These are phyloP conservation scores for Medicago arabica DNA, from an alignment of 306 rosid species.

Conservation along the genomic window DNA sequence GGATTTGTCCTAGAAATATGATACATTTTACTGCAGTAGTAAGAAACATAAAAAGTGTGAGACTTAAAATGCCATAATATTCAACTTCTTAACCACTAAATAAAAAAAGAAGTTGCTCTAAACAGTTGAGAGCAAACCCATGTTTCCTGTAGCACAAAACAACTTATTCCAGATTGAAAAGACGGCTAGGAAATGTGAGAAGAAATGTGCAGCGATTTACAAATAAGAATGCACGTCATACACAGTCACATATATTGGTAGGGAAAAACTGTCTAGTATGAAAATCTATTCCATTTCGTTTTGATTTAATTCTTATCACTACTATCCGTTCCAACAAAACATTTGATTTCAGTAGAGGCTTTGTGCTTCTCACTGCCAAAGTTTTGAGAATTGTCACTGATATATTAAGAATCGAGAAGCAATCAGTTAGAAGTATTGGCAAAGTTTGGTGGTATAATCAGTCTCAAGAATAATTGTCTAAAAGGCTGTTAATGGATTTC, in stretches of 20 bases:
- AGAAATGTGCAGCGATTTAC: not conserved
- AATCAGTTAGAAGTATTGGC: not conserved
- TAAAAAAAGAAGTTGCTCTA: slow-evolving; percentile 32
- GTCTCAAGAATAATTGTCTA: not conserved
- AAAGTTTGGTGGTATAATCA: slow-evolving; percentile 11
- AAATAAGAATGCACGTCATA: not conserved
- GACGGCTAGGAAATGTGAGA: slow-evolving; percentile 15
- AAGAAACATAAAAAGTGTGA: not conserved
- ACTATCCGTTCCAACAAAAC: not conserved
- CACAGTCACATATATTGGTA: not conserved
- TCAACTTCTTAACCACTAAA: slow-evolving; percentile 15
- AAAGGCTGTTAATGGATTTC: slow-evolving; percentile 13
- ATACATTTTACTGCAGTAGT: not conserved
- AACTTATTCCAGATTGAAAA: not conserved
- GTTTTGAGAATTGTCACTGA: slow-evolving; percentile 19
- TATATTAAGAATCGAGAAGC: not conserved
- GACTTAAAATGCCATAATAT: slow-evolving; percentile 8
- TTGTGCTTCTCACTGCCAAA: not conserved
- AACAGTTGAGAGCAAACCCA: not conserved
- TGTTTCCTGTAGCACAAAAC: not conserved
- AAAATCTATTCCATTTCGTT: not conserved
- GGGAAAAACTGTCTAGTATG: not conserved
- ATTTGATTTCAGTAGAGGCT: slow-evolving; percentile 1
- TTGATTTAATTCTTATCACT: slow-evolving; percentile 4
- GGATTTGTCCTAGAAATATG: slow-evolving; percentile 2